Evolutionary conservation across 192 early-diverging fungal genomes (phyloP), one percentile per base, ranked within the genome.

Genomic region (Umbelopsis sp.): DNA sequence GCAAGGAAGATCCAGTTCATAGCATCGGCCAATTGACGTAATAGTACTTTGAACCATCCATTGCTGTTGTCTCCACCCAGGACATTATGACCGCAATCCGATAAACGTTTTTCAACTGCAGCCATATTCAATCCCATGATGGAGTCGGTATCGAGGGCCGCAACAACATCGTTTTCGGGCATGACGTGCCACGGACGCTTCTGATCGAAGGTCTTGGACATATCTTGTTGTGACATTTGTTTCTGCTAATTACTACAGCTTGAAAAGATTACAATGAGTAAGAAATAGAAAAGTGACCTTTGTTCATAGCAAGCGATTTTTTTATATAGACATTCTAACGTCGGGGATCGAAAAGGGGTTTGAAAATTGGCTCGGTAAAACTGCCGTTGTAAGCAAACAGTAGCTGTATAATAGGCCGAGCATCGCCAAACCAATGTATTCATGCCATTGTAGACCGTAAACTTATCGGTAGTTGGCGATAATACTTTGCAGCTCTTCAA

Each of bases 21-120:
- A 9, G 83, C 76, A 58, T 92, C 88, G 71, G 86, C 79, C 4
- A 89, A 67, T 69, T 92, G 91, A 21, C 82, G 81, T 66, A 86
- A 53, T 20, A 90, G 75, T 11, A 92, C 85, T 51, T 82, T 88
- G 58, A 88, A 74, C 72, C 84, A 86, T 44, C 81, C 84, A 16
- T 87, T 84, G 15, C 86, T 78, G 27, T 83, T 84, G 49, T 86
- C 79, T 46, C 89, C 88, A 33, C 81, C 81, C 73, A 92, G 81
- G 49, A 88, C 87, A 68, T 92, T 92, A 30, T 64, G 46, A 0
- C 91, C 91, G 71, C 88, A 82, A 5, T 72, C 71, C 37, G 69
- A 66, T 8, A 68, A 71, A 13, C 84, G 79, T 22, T 65, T 64
- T 49, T 64, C 65, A n/a, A 77, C 85, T 66, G 86, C 78, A 5